These are phyloP conservation scores for Silene uniflora DNA, from an alignment of 148 eudicot species.

Conservation along the genomic window DNA sequence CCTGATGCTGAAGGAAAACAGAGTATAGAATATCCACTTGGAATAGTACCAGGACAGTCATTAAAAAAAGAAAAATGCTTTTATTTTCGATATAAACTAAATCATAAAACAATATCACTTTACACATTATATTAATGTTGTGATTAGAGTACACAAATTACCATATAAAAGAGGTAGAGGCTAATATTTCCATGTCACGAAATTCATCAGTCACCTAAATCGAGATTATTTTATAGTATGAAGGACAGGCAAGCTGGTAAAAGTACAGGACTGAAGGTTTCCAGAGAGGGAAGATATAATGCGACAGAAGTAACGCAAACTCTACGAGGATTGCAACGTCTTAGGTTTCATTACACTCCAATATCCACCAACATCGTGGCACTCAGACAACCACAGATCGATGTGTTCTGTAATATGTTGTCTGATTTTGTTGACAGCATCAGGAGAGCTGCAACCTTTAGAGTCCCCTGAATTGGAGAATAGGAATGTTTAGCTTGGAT, in stretches of 20 bases:
- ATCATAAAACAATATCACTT: not conserved
- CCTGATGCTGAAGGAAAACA: not conserved
- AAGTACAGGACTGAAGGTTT: not conserved
- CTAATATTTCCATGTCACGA: not conserved
- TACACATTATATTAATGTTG: not conserved
- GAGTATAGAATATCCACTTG: not conserved
- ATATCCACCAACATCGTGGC: slow-evolving; percentile 45
- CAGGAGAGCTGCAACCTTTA: slow-evolving; percentile 76
- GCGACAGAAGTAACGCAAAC: not conserved
- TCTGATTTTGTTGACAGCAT: slow-evolving; percentile 86
- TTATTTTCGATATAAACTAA: not conserved
- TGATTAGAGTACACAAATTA: not conserved
- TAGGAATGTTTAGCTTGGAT: not conserved
- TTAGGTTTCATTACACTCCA: slow-evolving; percentile 41
- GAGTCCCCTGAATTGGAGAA: slow-evolving; percentile 51
- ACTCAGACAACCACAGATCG: slow-evolving; percentile 92
- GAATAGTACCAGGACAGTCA: not conserved
- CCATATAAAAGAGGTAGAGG: not conserved
- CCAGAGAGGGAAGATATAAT: not conserved
- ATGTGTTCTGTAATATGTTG: slow-evolving; percentile 65
- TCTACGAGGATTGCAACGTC: not conserved
- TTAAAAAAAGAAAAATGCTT: not conserved
- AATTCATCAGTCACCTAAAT: not conserved
- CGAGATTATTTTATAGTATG: not conserved
- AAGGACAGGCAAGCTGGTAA: slow-evolving; percentile 1